Evolutionary conservation across 1,284 basidiomycete species (phyloP).

Genomic region (Uromyces viciae-fabae): DNA sequence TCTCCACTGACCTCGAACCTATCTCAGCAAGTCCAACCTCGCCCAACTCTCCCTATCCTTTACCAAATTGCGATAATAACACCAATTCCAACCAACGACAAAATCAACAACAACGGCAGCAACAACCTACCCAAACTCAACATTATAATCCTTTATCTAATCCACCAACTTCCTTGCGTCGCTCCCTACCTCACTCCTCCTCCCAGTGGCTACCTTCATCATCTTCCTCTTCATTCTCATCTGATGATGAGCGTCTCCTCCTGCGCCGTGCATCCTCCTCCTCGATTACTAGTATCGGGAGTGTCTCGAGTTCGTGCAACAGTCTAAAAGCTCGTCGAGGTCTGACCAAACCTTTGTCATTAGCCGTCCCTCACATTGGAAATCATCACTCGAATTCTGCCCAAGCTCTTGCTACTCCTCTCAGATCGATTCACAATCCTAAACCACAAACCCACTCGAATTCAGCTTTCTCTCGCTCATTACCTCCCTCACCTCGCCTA

Average conservation of each 20-base stretch:
- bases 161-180: constrained; percentile 47
- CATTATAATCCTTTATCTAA: constrained; percentile 46
- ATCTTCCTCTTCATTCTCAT: constrained; percentile 45
- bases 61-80: neutral
- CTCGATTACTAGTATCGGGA: constrained; percentile 50
- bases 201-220: constrained; percentile 47
- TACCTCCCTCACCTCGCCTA: constrained; percentile 40
- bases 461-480: constrained; percentile 18
- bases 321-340: constrained; percentile 41
- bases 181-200: constrained; percentile 41
- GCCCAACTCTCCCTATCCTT: constrained; percentile 22
- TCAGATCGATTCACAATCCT: constrained; percentile 2
- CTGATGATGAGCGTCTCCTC: constrained; percentile 47
- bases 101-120: neutral
- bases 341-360: constrained; percentile 37
- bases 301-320: constrained; percentile 43
- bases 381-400: neutral
- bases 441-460: neutral
- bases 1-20: constrained; percentile 42
- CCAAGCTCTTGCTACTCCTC: neutral
- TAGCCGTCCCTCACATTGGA: constrained; percentile 4
- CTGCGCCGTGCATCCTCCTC: constrained; percentile 45
- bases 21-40: constrained; percentile 45
- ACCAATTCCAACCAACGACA: neutral
- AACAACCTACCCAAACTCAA: neutral